Evolutionary conservation across 257 asterid species (phyloP).

Genomic region (Jaltomata sinuosa): DNA sequence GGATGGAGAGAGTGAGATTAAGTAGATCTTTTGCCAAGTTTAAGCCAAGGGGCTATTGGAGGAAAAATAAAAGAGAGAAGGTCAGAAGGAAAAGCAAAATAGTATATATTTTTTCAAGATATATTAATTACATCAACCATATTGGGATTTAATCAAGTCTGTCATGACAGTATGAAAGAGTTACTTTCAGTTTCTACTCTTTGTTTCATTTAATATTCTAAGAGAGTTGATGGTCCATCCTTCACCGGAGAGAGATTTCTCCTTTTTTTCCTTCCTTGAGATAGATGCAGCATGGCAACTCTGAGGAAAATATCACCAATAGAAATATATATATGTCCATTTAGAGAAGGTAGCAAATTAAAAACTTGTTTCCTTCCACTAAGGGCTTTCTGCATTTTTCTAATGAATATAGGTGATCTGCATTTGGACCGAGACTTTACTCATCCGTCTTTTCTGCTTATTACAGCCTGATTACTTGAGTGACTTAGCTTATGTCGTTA

Average conservation of each 20-base stretch:
- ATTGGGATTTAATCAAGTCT: background rate
- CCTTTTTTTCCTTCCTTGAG: background rate
- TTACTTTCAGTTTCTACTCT: background rate
- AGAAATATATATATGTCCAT: no score
- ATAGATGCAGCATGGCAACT: background rate
- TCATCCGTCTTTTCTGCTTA: background rate
- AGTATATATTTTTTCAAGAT: background rate
- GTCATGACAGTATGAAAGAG: background rate
- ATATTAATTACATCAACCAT: no score
- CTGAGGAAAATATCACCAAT: no score
- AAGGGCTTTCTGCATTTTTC: background rate
- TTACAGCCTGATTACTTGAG: constrained; percentile 79
- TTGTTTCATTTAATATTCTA: background rate
- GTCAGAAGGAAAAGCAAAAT: no score
- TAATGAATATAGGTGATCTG: background rate
- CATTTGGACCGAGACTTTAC: background rate
- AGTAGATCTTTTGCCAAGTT: background rate
- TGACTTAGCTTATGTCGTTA: constrained; percentile 65
- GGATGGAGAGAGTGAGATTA: background rate
- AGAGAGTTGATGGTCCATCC: background rate
- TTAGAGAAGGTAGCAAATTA: background rate
- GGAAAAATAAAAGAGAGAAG: background rate
- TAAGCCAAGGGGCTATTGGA: background rate
- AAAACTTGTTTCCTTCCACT: background rate
- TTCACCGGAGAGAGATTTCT: background rate